Evolutionary conservation across 257 asterid genomes (phyloP).

Genomic region (Nicotiana tabacum): DNA sequence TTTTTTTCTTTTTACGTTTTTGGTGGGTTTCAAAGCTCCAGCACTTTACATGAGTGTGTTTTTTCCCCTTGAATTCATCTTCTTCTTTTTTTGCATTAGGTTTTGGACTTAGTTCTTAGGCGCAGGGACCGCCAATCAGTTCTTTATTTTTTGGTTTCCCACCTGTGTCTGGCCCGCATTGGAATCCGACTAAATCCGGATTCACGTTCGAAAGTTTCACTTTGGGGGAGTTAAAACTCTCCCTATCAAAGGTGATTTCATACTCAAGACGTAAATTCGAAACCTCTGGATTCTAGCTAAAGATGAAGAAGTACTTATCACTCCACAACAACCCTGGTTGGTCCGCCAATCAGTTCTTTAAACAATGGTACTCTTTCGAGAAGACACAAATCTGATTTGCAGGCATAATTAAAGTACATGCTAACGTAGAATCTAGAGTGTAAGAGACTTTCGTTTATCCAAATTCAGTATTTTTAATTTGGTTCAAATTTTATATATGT

Average conservation of each 20-base stretch:
- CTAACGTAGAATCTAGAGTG: no score
- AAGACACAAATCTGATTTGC: background rate
- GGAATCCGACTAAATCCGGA: no score
- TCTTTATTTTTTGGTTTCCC: no score
- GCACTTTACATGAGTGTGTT: constrained; percentile 20
- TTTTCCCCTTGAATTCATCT: background rate
- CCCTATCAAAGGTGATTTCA: fast-evolving
- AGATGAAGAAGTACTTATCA: no score
- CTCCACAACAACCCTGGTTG: no score
- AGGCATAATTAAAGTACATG: background rate
- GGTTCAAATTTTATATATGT: no score
- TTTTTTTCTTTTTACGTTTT: constrained; percentile 17
- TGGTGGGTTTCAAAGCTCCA: constrained; percentile 39
- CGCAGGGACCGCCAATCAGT: background rate
- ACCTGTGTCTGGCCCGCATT: fast-evolving
- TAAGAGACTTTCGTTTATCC: no score
- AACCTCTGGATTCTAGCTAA: no score
- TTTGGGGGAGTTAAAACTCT: fast-evolving
- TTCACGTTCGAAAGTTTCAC: no score
- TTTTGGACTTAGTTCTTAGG: background rate
- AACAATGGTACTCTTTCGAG: no score
- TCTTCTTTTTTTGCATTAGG: constrained; percentile 3
- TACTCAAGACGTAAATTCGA: fast-evolving
- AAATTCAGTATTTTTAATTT: no score
- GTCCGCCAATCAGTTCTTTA: background rate